Evolutionary conservation across 352 stramenopile species (phyloP), one percentile per base, ranked within the genome.

Genomic region (Aphanomyces cochlioides): DNA sequence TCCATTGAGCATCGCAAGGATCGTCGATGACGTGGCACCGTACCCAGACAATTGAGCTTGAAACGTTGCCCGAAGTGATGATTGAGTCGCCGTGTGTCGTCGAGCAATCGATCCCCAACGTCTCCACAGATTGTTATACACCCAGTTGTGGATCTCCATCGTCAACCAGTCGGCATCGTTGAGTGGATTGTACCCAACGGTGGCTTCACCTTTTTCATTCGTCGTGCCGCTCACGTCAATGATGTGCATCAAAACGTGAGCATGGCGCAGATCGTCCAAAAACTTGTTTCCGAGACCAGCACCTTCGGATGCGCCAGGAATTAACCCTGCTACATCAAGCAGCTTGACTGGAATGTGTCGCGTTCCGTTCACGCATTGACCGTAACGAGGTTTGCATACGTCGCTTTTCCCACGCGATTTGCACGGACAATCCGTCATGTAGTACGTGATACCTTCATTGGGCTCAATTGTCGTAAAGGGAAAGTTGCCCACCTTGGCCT

Each of bases 201-300:
- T 96, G 59, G 91, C 82, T 63, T 86, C 88, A 57, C 89, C 89
- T 75, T 96, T 96, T 69, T 96, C 89, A 76, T 96, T 96, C 7
- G 89, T 96, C 45, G 83, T 82, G 5, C 89, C 89, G 12, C 85
- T 94, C 47, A 95, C 86, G 72, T 96, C 89, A 43, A 96, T 89
- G 73, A 96, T 96, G 75, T 96, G 89, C 80, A 96, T 88, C 28
- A 96, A 80, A 61, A 96, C 89, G 59, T 96, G 81, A 6, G 89
- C 89, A 60, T 95, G 87, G 8, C 89, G 87, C 47, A 96, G 71
- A 72, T 96, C 89, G 68, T 96, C 92, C 13, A 99, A 83, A 78
- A 99, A 99, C 76, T 99, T 96, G 81, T 99, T 99, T 17, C 98
- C 98, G 0, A 99, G 82, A 0, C 98, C 98, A 21, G 93, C 90